Evolutionary conservation across 371 early-diverging fungal species (phyloP), one percentile per base, ranked within the genome.

Genomic region (Quaeritorhiza haematococci): DNA sequence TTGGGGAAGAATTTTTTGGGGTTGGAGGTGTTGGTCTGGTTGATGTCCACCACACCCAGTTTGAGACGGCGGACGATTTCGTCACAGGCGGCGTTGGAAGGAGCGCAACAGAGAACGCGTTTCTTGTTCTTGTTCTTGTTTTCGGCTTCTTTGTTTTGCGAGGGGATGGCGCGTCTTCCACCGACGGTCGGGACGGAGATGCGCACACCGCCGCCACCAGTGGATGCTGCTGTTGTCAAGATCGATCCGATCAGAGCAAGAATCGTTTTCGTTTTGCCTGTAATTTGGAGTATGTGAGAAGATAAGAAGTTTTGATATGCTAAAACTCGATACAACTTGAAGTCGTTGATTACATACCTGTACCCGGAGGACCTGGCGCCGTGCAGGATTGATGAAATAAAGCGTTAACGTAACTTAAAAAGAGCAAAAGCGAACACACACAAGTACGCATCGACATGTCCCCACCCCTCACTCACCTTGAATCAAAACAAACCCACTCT

Each of bases 61-160:
- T 77, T 84, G 3, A 91, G 62, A n/a, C 90, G 84, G 57, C 35
- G 35, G 17, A n/a, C 89, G 58, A 98, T 88, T 73, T 98, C 96
- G 65, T 99, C 99, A 29, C 94, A 91, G 0, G 98, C 99, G 0
- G 97, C 96, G 67, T 99, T 99, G 60, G 89, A 89, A 0, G 99
- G 99, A 3, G 98, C 96, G 64, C 97, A 95, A 6, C 96, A 86
- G 1, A 99, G 69, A 10, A 98, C 69, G 53, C 86, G 82, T 28
- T 78, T 69, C 53, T 53, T n/a, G 55, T 26, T 0, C 64, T 60
- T 29, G 64, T 66, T 23, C 21, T 47, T 43, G 17, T 19, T 33
- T 24, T 61, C 56, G 42, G 60, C 30, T 23, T 73, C 69, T 27
- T 79, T 69, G n/a, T 75, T 70, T 33, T 47, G 24, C 38, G 49